These are phyloP conservation scores for Hamamelis virginiana DNA, from an alignment of 164 flowering plant genomes.

Conservation along the genomic window DNA sequence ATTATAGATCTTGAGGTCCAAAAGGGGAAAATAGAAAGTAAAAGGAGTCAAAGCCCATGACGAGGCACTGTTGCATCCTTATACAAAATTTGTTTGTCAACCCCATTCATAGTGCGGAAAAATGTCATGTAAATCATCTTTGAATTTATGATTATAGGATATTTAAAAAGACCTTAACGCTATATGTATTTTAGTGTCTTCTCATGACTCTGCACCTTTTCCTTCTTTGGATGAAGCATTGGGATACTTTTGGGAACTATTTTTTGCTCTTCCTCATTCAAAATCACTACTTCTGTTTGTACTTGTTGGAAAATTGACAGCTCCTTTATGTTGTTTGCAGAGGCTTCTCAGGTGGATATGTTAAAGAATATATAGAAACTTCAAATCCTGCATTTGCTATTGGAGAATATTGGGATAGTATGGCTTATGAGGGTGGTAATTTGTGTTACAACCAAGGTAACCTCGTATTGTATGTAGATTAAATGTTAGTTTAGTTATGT, in stretches of 20 bases:
- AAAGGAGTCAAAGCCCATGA: not conserved
- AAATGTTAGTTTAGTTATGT: too few species aligned
- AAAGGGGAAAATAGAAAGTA: not conserved
- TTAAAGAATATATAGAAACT: conserved; percentile 58
- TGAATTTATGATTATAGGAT: too few species aligned
- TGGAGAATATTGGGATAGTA: conserved; percentile 72
- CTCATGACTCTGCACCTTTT: not conserved
- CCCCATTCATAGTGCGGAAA: not conserved
- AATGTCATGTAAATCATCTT: not conserved
- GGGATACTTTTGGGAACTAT: not conserved
- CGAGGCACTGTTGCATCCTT: not conserved
- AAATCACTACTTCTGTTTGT: not conserved
- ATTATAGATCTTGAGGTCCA: not conserved
- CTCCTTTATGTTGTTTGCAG: conserved; percentile 27
- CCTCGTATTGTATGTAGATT: not conserved
- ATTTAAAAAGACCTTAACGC: not conserved
- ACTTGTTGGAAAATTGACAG: not conserved
- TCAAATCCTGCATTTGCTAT: conserved; percentile 64
- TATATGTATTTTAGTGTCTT: not conserved
- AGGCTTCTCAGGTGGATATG: conserved; percentile 60
- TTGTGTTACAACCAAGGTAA: conserved; percentile 65
- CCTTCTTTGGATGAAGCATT: not conserved
- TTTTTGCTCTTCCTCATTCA: not conserved
- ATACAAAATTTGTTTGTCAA: not conserved
- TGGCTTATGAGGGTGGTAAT: conserved; percentile 58